Base-by-base conservation (phyloP, 495 filamentous ascomycete species). In the Neurospora sp. region DNA sequence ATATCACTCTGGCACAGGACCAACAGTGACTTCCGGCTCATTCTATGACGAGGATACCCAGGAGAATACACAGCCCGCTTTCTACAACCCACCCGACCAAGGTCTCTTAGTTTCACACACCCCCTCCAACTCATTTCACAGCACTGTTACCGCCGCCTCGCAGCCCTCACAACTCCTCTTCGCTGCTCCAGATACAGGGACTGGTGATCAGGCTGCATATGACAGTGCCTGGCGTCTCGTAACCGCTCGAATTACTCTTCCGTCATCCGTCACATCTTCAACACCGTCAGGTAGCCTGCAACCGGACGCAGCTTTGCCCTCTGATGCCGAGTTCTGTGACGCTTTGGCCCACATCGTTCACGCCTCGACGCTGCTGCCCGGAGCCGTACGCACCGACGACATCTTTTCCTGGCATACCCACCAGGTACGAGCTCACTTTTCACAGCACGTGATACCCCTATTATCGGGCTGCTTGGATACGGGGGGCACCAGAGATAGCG, bases 201-300 rank as follows among this genome's bases (percentile, higher is more conserved):
- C 74, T 27, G 76, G 80, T 49, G 88, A 93, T 73, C 90, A 91
- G 78, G 83, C 85, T 71, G 81, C 81, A 72, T 93, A 90, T 87
- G 88, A 92, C 75, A 85, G 88, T 71, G 89, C 91, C 44, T 93
- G 92, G 91, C 87, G 88, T 78, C 81, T 85, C 3, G 91, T 91
- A 66, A 93, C 90, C 12, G 82, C 84, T 44, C 88, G 87, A 69
- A 86, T 95, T 18, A 80, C 84, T 6, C 80, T 93, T 4, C 89
- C 90, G 12, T 74, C 83, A 66, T 82, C 85, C 39, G 85, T 81
- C 39, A 79, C 84, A 5, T 81, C 75, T 1, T 82, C 83, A 71
- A 83, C 84, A 71, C 82, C 80, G 39, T 84, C 84, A 77, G 84
- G 80, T 66, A 78, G 79, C 18, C 78, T 83, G 46, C 76, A 86